Conservation (phyloP, 257 asterid species). For the Leptodermis oblonga region DNA sequence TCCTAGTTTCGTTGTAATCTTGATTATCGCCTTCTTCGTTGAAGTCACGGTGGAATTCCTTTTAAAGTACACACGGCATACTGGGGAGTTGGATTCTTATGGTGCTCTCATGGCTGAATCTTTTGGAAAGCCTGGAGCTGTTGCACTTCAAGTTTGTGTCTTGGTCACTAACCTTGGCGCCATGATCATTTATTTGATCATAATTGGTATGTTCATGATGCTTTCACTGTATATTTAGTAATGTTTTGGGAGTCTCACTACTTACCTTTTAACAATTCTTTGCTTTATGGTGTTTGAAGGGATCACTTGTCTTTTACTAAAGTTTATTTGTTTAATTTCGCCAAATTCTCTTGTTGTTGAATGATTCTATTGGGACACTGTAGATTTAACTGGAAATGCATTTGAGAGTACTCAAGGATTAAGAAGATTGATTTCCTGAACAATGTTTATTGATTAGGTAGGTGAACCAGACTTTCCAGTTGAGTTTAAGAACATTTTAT, state of each 20-base stretch:
- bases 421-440: not conserved
- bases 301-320: not conserved
- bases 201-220: constrained; percentile 51
- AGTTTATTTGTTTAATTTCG: not conserved
- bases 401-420: not conserved
- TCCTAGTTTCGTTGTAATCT: constrained; percentile 66
- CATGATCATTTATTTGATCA: constrained; percentile 80
- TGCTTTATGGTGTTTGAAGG: not conserved
- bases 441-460: not conserved
- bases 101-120: constrained; percentile 93
- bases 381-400: not conserved
- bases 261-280: not conserved
- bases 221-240: not conserved
- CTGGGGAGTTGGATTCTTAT: constrained; percentile 61
- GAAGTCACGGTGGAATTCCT: constrained; percentile 93
- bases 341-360: not conserved
- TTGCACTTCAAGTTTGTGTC: constrained; percentile 83
- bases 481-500: not conserved
- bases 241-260: not conserved
- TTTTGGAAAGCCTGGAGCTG: constrained; percentile 77
- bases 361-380: not conserved
- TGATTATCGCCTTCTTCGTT: constrained; percentile 68
- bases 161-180: constrained; percentile 89
- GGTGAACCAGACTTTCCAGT: not conserved
- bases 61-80: constrained; percentile 53